Evolutionary conservation across 495 filamentous ascomycete species (phyloP).

Genomic region (Neurospora sp.): DNA sequence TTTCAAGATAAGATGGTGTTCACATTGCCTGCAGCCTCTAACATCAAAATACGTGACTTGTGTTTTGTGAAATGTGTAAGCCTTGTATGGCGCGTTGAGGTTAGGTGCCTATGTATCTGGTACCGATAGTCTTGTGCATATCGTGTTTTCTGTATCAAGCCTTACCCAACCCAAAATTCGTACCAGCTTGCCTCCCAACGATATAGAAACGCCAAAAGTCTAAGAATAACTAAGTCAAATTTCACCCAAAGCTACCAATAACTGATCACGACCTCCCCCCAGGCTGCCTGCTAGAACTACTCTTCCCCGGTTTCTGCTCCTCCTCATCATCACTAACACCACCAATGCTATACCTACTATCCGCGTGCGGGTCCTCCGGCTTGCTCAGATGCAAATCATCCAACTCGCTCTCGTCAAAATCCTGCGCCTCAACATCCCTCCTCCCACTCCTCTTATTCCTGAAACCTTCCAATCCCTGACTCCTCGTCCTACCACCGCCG

Average conservation of each 20-base stretch:
- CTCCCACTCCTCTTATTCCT: constrained; percentile 7
- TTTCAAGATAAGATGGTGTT: neutral
- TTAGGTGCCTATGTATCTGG: neutral
- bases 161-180: neutral
- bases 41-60: neutral
- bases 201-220: neutral
- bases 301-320: constrained; percentile 22
- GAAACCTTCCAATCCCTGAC: neutral
- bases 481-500: constrained; percentile 32
- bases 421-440: constrained; percentile 57
- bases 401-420: constrained; percentile 84
- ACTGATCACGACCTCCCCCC: neutral
- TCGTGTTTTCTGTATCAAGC: neutral
- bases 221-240: neutral
- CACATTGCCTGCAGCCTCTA: neutral
- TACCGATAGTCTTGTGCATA: neutral
- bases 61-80: neutral
- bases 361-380: constrained; percentile 28
- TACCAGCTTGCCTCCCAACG: neutral
- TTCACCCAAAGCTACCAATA: neutral
- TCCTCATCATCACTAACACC: constrained; percentile 45
- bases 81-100: neutral
- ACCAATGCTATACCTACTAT: constrained; percentile 48
- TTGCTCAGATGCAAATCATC: constrained; percentile 57
- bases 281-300: neutral